Evolutionary conservation across 371 early-diverging fungal species (phyloP).

Genomic region (Blakeslea trispora): DNA sequence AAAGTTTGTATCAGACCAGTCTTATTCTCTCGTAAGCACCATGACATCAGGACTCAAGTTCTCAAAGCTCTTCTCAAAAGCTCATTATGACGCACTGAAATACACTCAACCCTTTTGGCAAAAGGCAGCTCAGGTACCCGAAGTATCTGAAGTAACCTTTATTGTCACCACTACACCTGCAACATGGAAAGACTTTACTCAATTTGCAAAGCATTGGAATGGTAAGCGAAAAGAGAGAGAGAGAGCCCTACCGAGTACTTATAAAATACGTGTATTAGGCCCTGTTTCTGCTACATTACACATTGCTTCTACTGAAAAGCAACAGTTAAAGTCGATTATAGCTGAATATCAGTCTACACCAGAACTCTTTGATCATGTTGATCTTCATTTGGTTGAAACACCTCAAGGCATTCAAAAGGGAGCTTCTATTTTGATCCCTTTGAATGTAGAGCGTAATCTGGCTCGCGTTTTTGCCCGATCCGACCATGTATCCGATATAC

Average conservation of each 20-base stretch:
- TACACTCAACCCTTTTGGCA: constrained; percentile 37
- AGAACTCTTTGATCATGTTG: constrained; percentile 26
- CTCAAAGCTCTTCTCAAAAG: constrained; percentile 45
- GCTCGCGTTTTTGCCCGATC: constrained; percentile 47
- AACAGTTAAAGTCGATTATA: constrained; percentile 12
- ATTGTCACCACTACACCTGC: constrained; percentile 39
- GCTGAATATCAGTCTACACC: constrained; percentile 26
- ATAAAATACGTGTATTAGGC: constrained; percentile 29
- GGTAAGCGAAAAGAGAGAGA: constrained; percentile 29
- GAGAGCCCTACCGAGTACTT: too few relatives aligned
- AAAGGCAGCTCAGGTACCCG: constrained; percentile 23
- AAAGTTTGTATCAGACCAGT: constrained; percentile 21
- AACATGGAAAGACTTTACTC: constrained; percentile 39
- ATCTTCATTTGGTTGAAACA: constrained; percentile 37
- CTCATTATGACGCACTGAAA: constrained; percentile 22
- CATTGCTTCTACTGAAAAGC: constrained; percentile 8
- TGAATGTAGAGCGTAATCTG: constrained; percentile 49
- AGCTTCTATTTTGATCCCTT: constrained; percentile 30
- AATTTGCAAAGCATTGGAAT: constrained; percentile 41
- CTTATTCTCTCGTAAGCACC: constrained; percentile 38
- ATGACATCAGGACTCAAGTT: constrained; percentile 49
- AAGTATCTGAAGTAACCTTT: constrained; percentile 31
- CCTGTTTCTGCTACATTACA: constrained; percentile 51
- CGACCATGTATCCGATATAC: constrained; percentile 35
- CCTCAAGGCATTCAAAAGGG: constrained; percentile 15